Base-by-base conservation (phyloP, 2,329 filamentous ascomycete species). In the Pseudomassariella vexata region DNA sequence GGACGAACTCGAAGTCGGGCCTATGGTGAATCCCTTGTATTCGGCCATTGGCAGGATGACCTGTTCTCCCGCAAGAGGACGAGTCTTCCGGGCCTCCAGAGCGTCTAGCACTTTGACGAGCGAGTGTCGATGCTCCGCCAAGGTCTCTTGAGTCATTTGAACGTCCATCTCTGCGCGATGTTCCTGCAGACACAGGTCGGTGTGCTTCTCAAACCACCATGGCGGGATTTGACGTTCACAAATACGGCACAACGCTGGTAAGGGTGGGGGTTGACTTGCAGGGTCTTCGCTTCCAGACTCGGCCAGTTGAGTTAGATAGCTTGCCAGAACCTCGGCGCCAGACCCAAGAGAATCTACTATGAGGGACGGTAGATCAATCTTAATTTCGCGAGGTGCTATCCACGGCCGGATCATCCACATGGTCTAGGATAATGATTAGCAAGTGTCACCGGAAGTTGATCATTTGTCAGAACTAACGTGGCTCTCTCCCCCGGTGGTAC, bases 141-240 rank as follows among this genome's bases (percentile, higher is more conserved):
- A 66, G 40, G 78, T 87, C 53, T 98, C 92, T 52, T 98, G 92
- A 5, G 89, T 79, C 69, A 96, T 82, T 55, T 98, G 90, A 4
- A 98, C 88, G 48, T 96, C 90, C 85, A 95, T 94, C 56, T 98
- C 92, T 1, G 92, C 90, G 31, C 85, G 82, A 53, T 98, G 92
- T 55, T 98, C 92, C 55, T 96, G 89, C 34, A 95, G 68, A 52
- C 92, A 98, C 14, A 96, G 66, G 49, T 98, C 94, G 2, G 90
- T 95, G 56, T 98, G 92, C 59, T 96, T 98, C 61, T 98, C 92
- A 48, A 98, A 98, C 94, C 92, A 98, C 92, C 92, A 98, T 1
- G 90, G 88, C 5, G 87, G 87, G 39, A 98, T 96, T 41, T 95
- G 87, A 33, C 92, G 85, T 56, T 98, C 92, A 57, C 92, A 98